Percentiles rank a stretch among this genome's conserved stretches.
Conservation (phyloP, 2,329 filamentous ascomycete genomes). For the Orbilia quercus region DNA sequence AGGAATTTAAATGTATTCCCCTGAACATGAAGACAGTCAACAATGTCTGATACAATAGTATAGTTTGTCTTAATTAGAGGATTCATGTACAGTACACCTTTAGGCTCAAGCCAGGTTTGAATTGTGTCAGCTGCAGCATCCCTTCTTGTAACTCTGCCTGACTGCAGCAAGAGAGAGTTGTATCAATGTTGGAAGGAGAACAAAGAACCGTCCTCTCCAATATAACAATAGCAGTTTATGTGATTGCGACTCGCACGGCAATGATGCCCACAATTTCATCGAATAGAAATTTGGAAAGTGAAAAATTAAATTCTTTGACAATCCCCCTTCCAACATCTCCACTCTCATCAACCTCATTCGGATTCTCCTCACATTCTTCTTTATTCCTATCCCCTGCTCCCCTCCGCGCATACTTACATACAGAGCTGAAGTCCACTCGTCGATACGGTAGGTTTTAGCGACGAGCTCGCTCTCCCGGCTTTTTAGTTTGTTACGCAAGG, state of each 20-base stretch:
- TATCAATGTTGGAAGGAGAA: too few relatives aligned
- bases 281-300: background rate
- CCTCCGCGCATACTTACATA: background rate
- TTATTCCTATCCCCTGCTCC: background rate
- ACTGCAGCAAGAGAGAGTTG: too few relatives aligned
- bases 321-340: background rate
- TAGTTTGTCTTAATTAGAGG: too few relatives aligned
- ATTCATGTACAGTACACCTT: too few relatives aligned
- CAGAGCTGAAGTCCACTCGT: background rate
- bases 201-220: too few relatives aligned
- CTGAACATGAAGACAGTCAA: too few relatives aligned
- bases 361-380: background rate
- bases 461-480: background rate
- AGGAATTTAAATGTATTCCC: too few relatives aligned
- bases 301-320: slow-evolving; percentile 17
- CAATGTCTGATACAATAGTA: too few relatives aligned
- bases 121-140: too few relatives aligned
- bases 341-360: background rate
- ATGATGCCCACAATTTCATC: background rate
- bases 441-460: background rate
- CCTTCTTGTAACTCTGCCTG: too few relatives aligned
- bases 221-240: background rate
- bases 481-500: slow-evolving; percentile 39
- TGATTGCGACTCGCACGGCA: slow-evolving; percentile 9
- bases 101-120: too few relatives aligned